A percentile compares a stretch with the other conserved stretches of the same genome.
These are phyloP conservation scores for Ceratocystis ficicola DNA, from an alignment of 2,329 filamentous ascomycete species.

Conservation along the genomic window DNA sequence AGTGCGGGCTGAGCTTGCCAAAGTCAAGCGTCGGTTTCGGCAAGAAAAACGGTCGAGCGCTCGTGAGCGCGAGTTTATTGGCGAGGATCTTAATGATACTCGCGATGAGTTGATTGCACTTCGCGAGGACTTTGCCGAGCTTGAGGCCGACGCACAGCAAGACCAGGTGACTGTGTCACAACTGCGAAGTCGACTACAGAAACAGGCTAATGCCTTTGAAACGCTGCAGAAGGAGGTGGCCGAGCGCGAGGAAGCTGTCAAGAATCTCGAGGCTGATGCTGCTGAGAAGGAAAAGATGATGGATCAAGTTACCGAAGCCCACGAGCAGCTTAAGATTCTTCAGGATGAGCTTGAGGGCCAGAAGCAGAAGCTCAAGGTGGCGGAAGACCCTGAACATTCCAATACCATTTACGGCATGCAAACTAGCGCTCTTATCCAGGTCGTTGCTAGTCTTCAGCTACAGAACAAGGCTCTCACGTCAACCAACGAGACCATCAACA, in stretches of 20 bases:
- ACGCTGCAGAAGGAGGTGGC: slow-evolving; percentile 78
- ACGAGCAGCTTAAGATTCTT: slow-evolving; percentile 15
- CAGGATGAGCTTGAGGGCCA: slow-evolving; percentile 16
- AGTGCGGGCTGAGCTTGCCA: slow-evolving; percentile 34
- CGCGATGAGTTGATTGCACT: slow-evolving; percentile 18
- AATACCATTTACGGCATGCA: slow-evolving; percentile 19
- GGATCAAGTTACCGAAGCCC: slow-evolving; percentile 7
- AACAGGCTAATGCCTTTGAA: slow-evolving; percentile 80
- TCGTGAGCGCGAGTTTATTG: slow-evolving; percentile 50
- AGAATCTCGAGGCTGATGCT: slow-evolving; percentile 17
- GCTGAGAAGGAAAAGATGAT: slow-evolving; percentile 19
- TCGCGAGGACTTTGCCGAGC: slow-evolving; percentile 23
- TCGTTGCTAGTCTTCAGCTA: slow-evolving; percentile 17
- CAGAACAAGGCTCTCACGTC: slow-evolving; percentile 17
- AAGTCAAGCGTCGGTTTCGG: slow-evolving; percentile 14
- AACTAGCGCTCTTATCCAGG: slow-evolving; percentile 13
- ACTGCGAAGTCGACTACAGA: slow-evolving; percentile 55
- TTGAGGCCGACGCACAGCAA: slow-evolving; percentile 65
- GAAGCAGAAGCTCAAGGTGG: slow-evolving; percentile 55
- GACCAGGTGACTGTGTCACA: slow-evolving; percentile 61
- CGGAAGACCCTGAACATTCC: slow-evolving; percentile 16
- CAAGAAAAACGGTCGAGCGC: slow-evolving; percentile 18
- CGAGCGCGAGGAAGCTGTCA: slow-evolving; percentile 66
- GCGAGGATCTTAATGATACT: slow-evolving; percentile 66
- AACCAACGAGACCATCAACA: slow-evolving; percentile 9